Conservation (phyloP, 208 protist species). For the Leptomonas seymouri region DNA sequence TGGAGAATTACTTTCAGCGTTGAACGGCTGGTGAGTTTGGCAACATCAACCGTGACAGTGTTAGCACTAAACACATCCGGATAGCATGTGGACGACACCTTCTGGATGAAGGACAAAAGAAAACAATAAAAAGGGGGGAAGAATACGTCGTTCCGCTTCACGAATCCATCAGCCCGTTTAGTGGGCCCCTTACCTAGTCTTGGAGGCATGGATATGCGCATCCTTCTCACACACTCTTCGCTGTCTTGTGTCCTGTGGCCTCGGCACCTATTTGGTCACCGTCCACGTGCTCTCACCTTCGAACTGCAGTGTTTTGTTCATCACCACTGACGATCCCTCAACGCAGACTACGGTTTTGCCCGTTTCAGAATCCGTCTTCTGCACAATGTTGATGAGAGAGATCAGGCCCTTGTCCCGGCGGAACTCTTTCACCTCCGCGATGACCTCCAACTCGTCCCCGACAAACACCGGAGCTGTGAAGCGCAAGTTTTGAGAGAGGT, state of each 20-base stretch:
- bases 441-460: slow-evolving; percentile 72
- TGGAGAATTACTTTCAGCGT: too few relatives aligned
- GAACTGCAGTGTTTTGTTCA: slow-evolving; percentile 82
- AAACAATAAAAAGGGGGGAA: too few relatives aligned
- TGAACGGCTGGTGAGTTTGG: too few relatives aligned
- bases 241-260: neutral
- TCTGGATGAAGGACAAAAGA: too few relatives aligned
- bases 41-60: too few relatives aligned
- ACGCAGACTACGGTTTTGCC: slow-evolving; percentile 62
- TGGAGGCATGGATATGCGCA: too few relatives aligned
- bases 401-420: slow-evolving; percentile 68
- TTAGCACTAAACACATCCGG: too few relatives aligned
- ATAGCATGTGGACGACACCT: too few relatives aligned
- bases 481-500: slow-evolving; percentile 80
- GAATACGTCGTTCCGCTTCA: too few relatives aligned
- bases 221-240: neutral
- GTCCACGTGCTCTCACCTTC: slow-evolving; percentile 86
- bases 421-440: slow-evolving; percentile 69
- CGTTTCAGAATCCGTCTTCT: slow-evolving; percentile 53
- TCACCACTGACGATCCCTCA: slow-evolving; percentile 75
- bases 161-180: too few relatives aligned
- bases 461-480: slow-evolving; percentile 84
- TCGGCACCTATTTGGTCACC: slow-evolving; percentile 29
- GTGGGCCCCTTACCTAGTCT: too few relatives aligned
- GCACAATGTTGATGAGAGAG: slow-evolving; percentile 60